Evolutionary conservation across 768 basidiomycete genomes (phyloP).

Genomic region (Mycena leptocephala): DNA sequence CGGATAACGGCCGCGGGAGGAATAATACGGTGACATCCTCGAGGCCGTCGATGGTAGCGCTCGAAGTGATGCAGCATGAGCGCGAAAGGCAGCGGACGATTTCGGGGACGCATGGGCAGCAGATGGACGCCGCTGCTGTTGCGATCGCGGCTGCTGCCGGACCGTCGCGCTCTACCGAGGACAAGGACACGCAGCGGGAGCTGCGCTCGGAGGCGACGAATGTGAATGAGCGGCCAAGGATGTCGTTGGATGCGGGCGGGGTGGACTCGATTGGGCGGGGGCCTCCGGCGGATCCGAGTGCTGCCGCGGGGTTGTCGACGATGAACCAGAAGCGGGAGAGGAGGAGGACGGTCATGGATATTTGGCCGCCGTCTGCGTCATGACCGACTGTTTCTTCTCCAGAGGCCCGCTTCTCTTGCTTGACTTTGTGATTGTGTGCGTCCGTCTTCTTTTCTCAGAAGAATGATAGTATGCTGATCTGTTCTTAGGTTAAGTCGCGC

Average conservation of each 20-base stretch:
- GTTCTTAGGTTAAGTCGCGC: conserved; percentile 4
- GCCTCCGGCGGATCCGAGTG: conserved; percentile 61
- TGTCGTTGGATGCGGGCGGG: conserved; percentile 64
- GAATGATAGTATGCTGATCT: background rate
- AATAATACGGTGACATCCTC: conserved; percentile 77
- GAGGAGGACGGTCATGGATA: conserved; percentile 63
- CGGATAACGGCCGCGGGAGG: conserved; percentile 43
- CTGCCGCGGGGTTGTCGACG: conserved; percentile 50
- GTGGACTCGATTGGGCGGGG: conserved; percentile 41
- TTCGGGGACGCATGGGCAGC: conserved; percentile 42
- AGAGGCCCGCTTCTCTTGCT: conserved; percentile 7
- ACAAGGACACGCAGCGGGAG: conserved; percentile 65
- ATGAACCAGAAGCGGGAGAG: conserved; percentile 51
- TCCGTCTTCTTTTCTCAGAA: background rate
- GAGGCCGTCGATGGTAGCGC: conserved; percentile 68
- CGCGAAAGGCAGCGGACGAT: conserved; percentile 50
- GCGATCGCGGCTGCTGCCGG: conserved; percentile 35
- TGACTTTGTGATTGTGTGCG: conserved; percentile 30
- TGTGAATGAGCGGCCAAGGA: conserved; percentile 54
- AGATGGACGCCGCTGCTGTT: conserved; percentile 18
- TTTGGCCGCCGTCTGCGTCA: conserved; percentile 52
- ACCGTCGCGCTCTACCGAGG: conserved; percentile 60
- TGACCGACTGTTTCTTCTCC: background rate
- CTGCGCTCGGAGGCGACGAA: conserved; percentile 51
- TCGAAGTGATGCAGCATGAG: conserved; percentile 69